phyloP scores from a whole-genome alignment of 1,284 basidiomycete genomes.

The Microbotryomycetes sp. region DNA sequence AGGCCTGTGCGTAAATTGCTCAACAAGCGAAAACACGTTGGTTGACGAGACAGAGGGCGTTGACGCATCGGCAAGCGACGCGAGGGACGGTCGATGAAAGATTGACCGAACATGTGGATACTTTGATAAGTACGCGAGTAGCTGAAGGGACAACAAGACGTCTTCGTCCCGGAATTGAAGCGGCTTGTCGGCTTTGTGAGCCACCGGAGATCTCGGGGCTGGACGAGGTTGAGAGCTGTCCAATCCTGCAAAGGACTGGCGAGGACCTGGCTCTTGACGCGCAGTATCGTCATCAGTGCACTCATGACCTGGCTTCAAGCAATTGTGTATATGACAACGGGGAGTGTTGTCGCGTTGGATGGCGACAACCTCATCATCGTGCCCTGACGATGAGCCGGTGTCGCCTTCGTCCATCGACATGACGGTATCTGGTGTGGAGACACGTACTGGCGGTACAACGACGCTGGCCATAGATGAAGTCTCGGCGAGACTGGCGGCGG shows the following conservation, averaged over 20 bases:
- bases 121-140: slow-evolving; percentile 93
- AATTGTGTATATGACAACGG: slow-evolving; percentile 4
- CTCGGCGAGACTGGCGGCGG: slow-evolving; percentile 11
- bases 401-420: slow-evolving; percentile 22
- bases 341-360: background rate
- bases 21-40: slow-evolving; percentile 82
- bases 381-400: slow-evolving; percentile 19
- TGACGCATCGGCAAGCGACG: slow-evolving; percentile 6
- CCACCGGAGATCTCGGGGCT: background rate
- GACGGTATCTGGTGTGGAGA: slow-evolving; percentile 29
- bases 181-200: background rate
- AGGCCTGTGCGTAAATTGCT: slow-evolving; percentile 89
- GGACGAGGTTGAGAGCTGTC: background rate
- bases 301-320: no score
- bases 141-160: slow-evolving; percentile 80
- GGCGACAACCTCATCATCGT: slow-evolving; percentile 10
- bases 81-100: slow-evolving; percentile 56
- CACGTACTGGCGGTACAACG: slow-evolving; percentile 20
- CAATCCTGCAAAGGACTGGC: background rate
- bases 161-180: slow-evolving; percentile 80
- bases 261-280: background rate
- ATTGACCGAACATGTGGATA: slow-evolving; percentile 97
- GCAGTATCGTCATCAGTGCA: background rate
- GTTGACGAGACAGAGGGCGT: background rate
- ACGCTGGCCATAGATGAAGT: slow-evolving; percentile 6